Evolutionary conservation across 805 yeast genomes (phyloP).

Genomic region (Myxozyma udenii): DNA sequence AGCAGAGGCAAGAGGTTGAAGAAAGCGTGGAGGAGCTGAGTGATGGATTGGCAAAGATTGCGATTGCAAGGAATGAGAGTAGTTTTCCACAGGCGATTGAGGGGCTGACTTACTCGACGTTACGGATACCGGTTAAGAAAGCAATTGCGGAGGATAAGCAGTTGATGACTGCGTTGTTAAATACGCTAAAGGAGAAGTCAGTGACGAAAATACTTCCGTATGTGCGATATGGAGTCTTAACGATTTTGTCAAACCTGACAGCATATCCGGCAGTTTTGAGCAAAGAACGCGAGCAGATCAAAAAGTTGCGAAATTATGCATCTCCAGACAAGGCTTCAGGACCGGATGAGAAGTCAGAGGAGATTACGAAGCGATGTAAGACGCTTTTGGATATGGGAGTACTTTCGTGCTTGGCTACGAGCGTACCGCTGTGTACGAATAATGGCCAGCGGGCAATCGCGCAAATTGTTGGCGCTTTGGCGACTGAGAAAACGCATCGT

Average conservation of each 20-base stretch:
- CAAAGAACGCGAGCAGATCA: slow-evolving; percentile 34
- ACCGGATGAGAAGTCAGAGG: slow-evolving; percentile 30
- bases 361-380: slow-evolving; percentile 31
- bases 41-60: slow-evolving; percentile 33
- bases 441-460: slow-evolving; percentile 33
- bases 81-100: slow-evolving; percentile 32
- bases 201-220: slow-evolving; percentile 24
- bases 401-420: slow-evolving; percentile 20
- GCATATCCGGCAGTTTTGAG: slow-evolving; percentile 37
- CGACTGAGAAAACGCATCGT: slow-evolving; percentile 34
- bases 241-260: slow-evolving; percentile 36
- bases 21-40: slow-evolving; percentile 35
- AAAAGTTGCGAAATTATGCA: slow-evolving; percentile 34
- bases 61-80: slow-evolving; percentile 16
- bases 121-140: slow-evolving; percentile 35
- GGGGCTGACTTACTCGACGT: slow-evolving; percentile 41
- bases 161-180: slow-evolving; percentile 29
- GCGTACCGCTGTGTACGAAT: slow-evolving; percentile 30
- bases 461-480: slow-evolving; percentile 35
- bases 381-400: slow-evolving; percentile 34
- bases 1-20: slow-evolving; percentile 8
- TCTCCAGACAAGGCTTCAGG: slow-evolving; percentile 31
- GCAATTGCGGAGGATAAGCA: slow-evolving; percentile 27
- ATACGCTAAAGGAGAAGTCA: slow-evolving; percentile 17
- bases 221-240: slow-evolving; percentile 37